Base-by-base conservation (phyloP, 176 grass and related monocot species). In the Rhipidocladum racemiflorum region DNA sequence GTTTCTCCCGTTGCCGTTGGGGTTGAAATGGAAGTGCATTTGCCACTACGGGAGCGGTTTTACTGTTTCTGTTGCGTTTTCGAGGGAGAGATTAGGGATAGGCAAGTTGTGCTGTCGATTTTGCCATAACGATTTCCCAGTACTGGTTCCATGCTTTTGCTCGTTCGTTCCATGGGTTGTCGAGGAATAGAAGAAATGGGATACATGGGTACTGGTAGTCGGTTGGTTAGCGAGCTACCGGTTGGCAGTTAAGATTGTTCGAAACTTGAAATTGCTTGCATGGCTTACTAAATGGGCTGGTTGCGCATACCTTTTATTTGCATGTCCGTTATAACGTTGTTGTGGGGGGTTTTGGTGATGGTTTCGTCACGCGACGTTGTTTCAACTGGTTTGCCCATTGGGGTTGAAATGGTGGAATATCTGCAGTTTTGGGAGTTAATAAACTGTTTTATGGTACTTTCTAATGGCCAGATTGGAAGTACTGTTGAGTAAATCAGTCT, bases 21-120 rank as follows among this genome's bases (percentile, higher is more conserved):
- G 54, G 51, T 51, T 42, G 78, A 76, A 82, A 76, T 69, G 71
- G 30, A 76, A 78, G 85, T 34, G 85, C 85, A 51, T 82, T 82
- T 80, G 17, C 61, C 30, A 32, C 32, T 4, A 68, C 39, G 7
- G 63, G 30, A 10, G 40, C 53, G 51, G 4, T 9, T 66, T 65
- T 49, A 14, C 16, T 9, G 43, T 15, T 46, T 28, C 2, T 10
- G 23, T 46, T 4, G 83, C 39, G 24, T 34, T 67, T 13, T 56
- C 4, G 17, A 21, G 46, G 8, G 21, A 54, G 5, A 44, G 11
- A 30, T 32, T 25, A 57, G 35, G 7, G 50, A 44, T 68, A 59
- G 49, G 28, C 9, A 13, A 36, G 12, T 32, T 55, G 35, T 35
- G 10, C 8, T 81, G 35, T 42, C 16, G 24, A 32, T 30, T 56